Conservation (phyloP, 805 yeast genomes). For the Cyberlindnera galapagoensis region DNA sequence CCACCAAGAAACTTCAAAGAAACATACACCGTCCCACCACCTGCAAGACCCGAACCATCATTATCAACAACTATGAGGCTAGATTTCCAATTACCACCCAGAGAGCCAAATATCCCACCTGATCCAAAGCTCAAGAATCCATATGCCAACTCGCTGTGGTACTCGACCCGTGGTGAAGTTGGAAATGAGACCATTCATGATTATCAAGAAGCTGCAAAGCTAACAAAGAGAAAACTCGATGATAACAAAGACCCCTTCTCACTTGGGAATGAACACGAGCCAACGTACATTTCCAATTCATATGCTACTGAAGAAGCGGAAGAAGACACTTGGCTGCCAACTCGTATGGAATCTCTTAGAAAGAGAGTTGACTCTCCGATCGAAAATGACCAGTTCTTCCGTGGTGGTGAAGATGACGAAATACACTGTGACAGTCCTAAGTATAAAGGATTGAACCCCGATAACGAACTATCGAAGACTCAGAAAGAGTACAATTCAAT, state of each 20-base stretch:
- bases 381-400: conserved; percentile 17
- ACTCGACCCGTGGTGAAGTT: conserved; percentile 27
- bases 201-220: conserved; percentile 23
- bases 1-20: no score
- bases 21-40: no score
- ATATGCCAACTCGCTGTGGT: conserved; percentile 39
- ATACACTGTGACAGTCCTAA: conserved; percentile 1
- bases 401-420: conserved; percentile 7
- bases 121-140: no score
- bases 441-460: conserved; percentile 1
- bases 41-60: no score
- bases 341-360: conserved; percentile 18
- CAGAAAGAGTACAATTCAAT: conserved; percentile 16
- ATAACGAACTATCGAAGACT: no score
- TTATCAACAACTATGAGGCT: no score
- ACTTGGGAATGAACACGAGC: no score
- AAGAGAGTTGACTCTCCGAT: conserved; percentile 34
- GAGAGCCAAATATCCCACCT: no score
- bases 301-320: no score
- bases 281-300: no score
- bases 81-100: no score
- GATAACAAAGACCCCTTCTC: no score
- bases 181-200: conserved; percentile 29
- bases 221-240: conserved; percentile 13
- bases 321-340: conserved; percentile 14